phyloP scores from a whole-genome alignment of 2,329 filamentous ascomycete species.

The Ceratocystis huliohia region DNA sequence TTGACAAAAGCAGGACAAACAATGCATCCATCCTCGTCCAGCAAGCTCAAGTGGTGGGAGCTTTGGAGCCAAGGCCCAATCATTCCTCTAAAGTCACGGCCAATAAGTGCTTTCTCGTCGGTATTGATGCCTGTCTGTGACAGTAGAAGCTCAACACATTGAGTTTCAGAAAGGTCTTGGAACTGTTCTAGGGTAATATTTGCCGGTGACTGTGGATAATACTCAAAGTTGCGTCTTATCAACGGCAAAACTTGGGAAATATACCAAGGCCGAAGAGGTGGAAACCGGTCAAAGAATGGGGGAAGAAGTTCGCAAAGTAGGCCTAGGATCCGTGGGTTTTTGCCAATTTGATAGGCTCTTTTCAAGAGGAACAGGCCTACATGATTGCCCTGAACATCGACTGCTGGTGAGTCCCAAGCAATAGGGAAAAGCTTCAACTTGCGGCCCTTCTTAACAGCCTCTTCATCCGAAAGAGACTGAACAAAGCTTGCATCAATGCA shows the following conservation, averaged over 20 bases:
- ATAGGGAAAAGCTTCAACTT: conserved; percentile 53
- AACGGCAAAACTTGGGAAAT: conserved; percentile 57
- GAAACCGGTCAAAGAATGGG: conserved; percentile 52
- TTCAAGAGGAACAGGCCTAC: conserved; percentile 54
- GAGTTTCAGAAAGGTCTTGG: conserved; percentile 44
- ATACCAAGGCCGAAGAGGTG: conserved; percentile 53
- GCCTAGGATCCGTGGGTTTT: conserved; percentile 58
- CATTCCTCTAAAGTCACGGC: conserved; percentile 54
- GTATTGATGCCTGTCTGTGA: conserved; percentile 38
- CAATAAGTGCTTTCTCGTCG: conserved; percentile 34
- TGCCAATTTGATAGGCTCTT: conserved; percentile 55
- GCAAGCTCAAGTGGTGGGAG: conserved; percentile 17
- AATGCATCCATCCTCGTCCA: conserved; percentile 24
- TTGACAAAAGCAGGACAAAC: conserved; percentile 54
- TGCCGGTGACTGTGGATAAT: conserved; percentile 43
- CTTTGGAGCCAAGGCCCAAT: conserved; percentile 60
- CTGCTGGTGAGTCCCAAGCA: conserved; percentile 35
- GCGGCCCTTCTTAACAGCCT: conserved; percentile 50
- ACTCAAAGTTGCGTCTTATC: conserved; percentile 55
- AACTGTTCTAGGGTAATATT: conserved; percentile 49
- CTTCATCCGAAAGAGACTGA: conserved; percentile 45
- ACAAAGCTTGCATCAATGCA: conserved; percentile 46
- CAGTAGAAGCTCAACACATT: conserved; percentile 50
- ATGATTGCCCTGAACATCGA: conserved; percentile 39
- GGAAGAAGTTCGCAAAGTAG: conserved; percentile 53